Conservation (phyloP, 1,284 basidiomycete species). For the Takashimella koratensis region DNA sequence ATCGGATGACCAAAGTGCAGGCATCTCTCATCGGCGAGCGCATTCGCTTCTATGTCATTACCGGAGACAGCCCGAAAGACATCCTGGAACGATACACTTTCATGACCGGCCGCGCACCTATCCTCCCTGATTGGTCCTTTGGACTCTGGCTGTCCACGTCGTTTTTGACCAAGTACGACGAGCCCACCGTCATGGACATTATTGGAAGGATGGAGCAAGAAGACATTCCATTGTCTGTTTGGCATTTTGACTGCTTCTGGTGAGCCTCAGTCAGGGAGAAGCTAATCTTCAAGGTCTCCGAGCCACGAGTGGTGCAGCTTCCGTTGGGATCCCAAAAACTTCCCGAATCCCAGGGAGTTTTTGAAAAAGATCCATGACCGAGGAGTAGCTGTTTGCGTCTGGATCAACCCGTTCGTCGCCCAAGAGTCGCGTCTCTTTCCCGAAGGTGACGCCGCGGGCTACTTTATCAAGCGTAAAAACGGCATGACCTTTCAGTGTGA, state of each 20-base stretch:
- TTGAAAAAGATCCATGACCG: constrained; percentile 57
- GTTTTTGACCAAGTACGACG: constrained; percentile 66
- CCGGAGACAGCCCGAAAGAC: constrained; percentile 35
- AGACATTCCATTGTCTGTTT: constrained; percentile 66
- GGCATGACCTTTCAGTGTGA: constrained; percentile 67
- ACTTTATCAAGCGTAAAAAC: constrained; percentile 65
- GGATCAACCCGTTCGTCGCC: constrained; percentile 54
- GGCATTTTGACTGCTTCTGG: constrained; percentile 76
- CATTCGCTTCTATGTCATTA: constrained; percentile 62
- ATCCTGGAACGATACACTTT: constrained; percentile 32
- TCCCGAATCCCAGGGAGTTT: constrained; percentile 67
- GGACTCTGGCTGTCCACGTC: constrained; percentile 73
- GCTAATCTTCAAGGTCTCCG: too few species aligned
- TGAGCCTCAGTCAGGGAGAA: too few species aligned
- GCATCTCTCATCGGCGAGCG: constrained; percentile 62
- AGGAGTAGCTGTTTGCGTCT: constrained; percentile 60
- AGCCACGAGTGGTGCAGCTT: constrained; percentile 76
- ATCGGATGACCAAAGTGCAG: constrained; percentile 68
- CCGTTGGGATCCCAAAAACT: constrained; percentile 69
- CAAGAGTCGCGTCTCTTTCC: constrained; percentile 67
- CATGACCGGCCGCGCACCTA: constrained; percentile 43
- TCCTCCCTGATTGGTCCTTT: constrained; percentile 67
- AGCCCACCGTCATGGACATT: constrained; percentile 64
- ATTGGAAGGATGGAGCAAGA: constrained; percentile 66
- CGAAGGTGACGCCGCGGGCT: constrained; percentile 63